Evolutionary conservation across 2,329 filamentous ascomycete species (phyloP).

Genomic region (Sporothrix brunneoviolacea): DNA sequence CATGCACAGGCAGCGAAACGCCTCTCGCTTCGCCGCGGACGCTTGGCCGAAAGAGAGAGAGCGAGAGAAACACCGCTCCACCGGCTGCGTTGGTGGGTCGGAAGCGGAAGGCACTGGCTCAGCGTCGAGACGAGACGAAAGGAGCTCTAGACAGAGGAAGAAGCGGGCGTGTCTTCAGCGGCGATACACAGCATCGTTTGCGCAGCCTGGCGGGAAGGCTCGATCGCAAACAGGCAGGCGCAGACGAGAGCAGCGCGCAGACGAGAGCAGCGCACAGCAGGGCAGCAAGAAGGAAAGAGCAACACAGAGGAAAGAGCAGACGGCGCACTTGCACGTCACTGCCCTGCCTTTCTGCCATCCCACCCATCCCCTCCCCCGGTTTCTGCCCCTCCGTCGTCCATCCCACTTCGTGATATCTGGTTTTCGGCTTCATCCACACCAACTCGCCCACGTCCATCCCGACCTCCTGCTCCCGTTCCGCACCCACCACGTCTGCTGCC

Average conservation of each 20-base stretch:
- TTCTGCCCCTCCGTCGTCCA: too few relatives aligned
- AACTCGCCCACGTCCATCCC: too few relatives aligned
- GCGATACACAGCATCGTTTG: neutral
- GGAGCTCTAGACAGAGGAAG: slow-evolving; percentile 1
- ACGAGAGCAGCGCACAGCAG: neutral
- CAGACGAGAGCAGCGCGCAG: neutral
- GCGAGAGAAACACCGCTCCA: slow-evolving; percentile 9
- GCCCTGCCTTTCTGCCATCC: neutral
- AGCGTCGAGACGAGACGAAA: neutral
- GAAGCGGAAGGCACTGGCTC: slow-evolving; percentile 9
- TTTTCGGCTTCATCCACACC: slow-evolving; percentile 4
- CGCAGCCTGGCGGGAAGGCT: neutral
- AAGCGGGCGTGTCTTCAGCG: neutral
- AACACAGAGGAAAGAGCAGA: neutral
- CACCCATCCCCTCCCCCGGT: neutral
- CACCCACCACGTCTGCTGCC: neutral
- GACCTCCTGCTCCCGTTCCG: too few relatives aligned
- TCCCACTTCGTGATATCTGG: slow-evolving; percentile 11
- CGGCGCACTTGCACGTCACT: too few relatives aligned
- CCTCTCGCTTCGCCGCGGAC: neutral
- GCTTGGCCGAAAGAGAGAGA: slow-evolving; percentile 2
- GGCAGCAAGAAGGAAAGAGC: neutral
- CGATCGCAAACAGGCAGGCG: slow-evolving; percentile 1
- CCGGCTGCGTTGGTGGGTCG: slow-evolving; percentile 8
- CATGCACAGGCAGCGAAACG: slow-evolving; percentile 2